Evolutionary conservation across 1,139 yeast genomes (phyloP), one percentile per base, ranked within the genome.

Genomic region (Geotrichum australiense): DNA sequence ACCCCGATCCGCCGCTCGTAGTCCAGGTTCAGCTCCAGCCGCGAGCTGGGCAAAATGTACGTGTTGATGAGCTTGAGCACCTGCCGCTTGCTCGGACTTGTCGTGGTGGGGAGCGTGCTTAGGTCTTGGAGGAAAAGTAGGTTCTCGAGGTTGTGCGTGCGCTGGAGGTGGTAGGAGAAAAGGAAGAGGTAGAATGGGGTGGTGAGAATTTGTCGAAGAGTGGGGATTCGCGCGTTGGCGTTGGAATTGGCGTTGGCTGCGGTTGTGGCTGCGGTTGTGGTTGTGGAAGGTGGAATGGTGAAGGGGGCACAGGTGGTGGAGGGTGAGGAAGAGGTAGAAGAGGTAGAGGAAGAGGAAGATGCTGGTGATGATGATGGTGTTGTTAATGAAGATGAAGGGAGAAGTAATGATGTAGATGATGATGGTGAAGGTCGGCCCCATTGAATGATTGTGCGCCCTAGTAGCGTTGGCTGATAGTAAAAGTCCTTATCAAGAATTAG

Each of bases 381-480:
- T 29, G 6, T 11, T 11, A 6, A 11, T 5, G 5, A 14, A 6
- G 18, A 7, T 10, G 5, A 6, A 6, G 5, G 8, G 18, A 7
- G 5, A 4, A n/a, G 20, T 12, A 11, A n/a, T n/a, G 19, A 7
- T 8, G 35, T 23, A 19, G 24, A 4, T 26, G 6, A 7, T n/a
- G 30, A 16, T 26, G 30, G n/a, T n/a, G 30, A 7, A 26, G 14
- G 6, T 20, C 12, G 35, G 8, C 35, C 35, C 35, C 35, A 31
- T 19, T 31, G 35, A n/a, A 31, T 31, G 4, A 31, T 31, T 4
- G 18, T 8, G 12, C 35, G 24, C 4, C 35, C 35, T 6, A 31
- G 25, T 20, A 4, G 6, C 8, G 58, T 51, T 14, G 55, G 37
- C 7, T 42, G 39, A 42, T 55, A 55, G 22, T 53, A 41, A 1